Base-by-base conservation (phyloP, 202 grass and related monocot genomes). In the Musa balbisiana region DNA sequence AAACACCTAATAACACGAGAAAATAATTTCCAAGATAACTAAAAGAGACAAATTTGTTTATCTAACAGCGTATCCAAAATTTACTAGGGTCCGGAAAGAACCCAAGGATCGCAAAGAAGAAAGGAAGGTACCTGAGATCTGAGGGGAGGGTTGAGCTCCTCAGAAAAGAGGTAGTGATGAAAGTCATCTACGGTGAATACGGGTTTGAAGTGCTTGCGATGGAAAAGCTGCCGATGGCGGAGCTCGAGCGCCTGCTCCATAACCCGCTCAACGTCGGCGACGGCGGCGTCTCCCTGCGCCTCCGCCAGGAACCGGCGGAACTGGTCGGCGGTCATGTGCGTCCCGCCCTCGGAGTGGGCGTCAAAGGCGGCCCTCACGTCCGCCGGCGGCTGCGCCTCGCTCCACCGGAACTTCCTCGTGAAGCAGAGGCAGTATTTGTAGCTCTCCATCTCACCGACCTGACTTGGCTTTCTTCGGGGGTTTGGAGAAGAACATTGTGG, bases 391-490 rank as follows among this genome's bases (percentile, higher is more conserved):
- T 83, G 11, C 11, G 88, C 85, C 68, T 98, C 88, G 53, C 19
- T 79, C 83, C 86, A 59, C 53, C 77, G 76, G 58, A 88, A 94
- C 69, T 74, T 89, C 62, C 85, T 83, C 83, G 84, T 89, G 82
- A 98, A 98, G 87, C 92, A 98, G 73, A 98, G 84, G 82, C 91
- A 98, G 74, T 79, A 98, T 72, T 78, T 98, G 79, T 92, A 98
- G 84, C 81, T 87, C 23, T 77, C 91, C 94, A 98, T 98, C 20
- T 17, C 67, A 11, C 64, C 67, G 50, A 70, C 72, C 72, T 43
- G 33, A 8, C 33, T 43, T 4, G 33, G 33, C 33, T 43, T 43
- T 43, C 33, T 43, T 43, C 33, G 33, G 33, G 33, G 33, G 5
- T 43, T 43, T 43, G 33, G 33, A 43, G 33, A 43, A 43, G 33